Base-by-base conservation (phyloP, 345 rosid species). In the Murraya koenigii region DNA sequence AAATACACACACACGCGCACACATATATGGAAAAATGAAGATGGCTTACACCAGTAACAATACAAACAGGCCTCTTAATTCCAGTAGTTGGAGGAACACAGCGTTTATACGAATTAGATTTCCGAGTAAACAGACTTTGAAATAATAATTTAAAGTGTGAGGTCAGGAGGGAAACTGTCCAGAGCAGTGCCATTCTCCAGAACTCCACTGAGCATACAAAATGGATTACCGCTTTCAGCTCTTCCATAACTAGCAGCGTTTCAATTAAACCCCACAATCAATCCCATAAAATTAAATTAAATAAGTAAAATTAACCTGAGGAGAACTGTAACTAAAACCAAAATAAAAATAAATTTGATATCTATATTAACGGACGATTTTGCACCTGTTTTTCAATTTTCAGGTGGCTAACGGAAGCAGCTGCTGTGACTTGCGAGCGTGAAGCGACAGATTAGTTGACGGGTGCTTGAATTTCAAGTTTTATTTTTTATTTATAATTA, bases 121-220 rank as follows among this genome's bases (percentile, higher is more conserved):
- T 80, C 6, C 80, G 71, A 75, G 74, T 52, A 80, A 83, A 87
- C 25, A 87, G 68, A 59, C 82, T 82, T 68, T 33, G 71, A 78
- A 66, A 62, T 79, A 82, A 83, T 84, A 92, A 80, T 35, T 87
- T 88, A 26, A 83, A 74, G 85, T 93, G 86, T 13, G 98, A 93
- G 49, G 44, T 60, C 56, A 89, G 4, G 38, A 95, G 85, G 2
- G 91, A 79, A 54, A 86, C 19, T 44, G 84, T 83, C 98, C 98
- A 95, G 14, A 87, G 74, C 74, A 92, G 69, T 0, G 86, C 90
- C 97, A 95, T 95, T 71, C 92, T 90, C 98, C 91, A 91, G 83
- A 92, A 90, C 76, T 89, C 79, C 25, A 68, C 64, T 0, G 89
- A 84, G 30, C 77, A 84, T 33, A 83, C 79, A 75, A 95, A 93